phyloP scores from a whole-genome alignment of 2,329 filamentous ascomycete species.

The Fusarium acutatum region DNA sequence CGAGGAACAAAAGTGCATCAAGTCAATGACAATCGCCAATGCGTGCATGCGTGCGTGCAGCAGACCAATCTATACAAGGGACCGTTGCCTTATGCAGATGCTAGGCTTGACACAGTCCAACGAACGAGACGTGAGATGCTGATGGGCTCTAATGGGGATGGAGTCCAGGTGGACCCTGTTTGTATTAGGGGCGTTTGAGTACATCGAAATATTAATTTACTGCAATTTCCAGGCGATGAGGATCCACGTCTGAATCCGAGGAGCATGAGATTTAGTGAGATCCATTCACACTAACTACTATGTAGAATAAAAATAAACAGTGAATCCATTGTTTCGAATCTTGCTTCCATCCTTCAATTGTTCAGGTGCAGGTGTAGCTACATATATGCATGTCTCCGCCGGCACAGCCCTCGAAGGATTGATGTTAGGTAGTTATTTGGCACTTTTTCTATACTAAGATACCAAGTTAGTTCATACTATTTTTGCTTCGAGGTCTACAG shows the following conservation, averaged over 20 bases:
- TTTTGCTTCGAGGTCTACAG: slow-evolving; percentile 4
- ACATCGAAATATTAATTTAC: slow-evolving; percentile 22
- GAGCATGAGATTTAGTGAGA: slow-evolving; percentile 5
- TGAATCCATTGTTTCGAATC: slow-evolving; percentile 31
- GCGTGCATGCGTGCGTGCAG: not conserved
- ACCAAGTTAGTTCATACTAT: not conserved
- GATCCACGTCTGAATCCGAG: slow-evolving; percentile 22
- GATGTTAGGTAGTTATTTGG: slow-evolving; percentile 7
- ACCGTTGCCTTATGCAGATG: slow-evolving; percentile 12
- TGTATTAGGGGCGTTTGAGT: slow-evolving; percentile 34
- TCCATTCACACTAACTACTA: slow-evolving; percentile 1
- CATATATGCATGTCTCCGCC: slow-evolving; percentile 28
- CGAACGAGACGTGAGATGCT: slow-evolving; percentile 24
- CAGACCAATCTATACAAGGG: slow-evolving; percentile 10
- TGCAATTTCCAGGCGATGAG: slow-evolving; percentile 35
- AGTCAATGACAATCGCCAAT: slow-evolving; percentile 12
- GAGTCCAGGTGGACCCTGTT: slow-evolving; percentile 23
- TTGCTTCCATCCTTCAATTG: slow-evolving; percentile 15
- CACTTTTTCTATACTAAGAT: not conserved
- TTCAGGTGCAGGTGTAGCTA: slow-evolving; percentile 3
- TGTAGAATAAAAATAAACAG: slow-evolving; percentile 30
- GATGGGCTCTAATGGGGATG: slow-evolving; percentile 25
- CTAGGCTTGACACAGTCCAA: slow-evolving; percentile 3
- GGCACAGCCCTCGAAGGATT: slow-evolving; percentile 25
- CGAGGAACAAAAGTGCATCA: not conserved